A percentile compares a stretch with the other conserved stretches of the same genome.
These are phyloP conservation scores for Boletus reticulatus DNA, from an alignment of 768 basidiomycete species.

Conservation along the genomic window DNA sequence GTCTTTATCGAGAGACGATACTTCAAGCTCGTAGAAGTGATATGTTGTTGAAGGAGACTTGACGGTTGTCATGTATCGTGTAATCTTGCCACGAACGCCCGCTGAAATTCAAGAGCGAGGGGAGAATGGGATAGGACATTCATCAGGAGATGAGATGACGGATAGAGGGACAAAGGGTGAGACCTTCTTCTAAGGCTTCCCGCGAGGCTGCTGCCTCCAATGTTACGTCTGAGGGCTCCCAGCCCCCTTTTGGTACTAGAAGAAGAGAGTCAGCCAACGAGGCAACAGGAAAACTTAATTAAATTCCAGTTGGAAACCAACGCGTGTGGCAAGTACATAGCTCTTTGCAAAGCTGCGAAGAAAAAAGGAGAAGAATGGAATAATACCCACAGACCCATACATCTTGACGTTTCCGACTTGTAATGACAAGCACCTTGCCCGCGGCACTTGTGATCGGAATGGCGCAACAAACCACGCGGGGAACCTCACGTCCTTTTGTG, in stretches of 20 bases:
- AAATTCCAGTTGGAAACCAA: background rate
- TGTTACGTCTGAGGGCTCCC: constrained; percentile 77
- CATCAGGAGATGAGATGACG: constrained; percentile 73
- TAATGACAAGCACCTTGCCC: constrained; percentile 79
- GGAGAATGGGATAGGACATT: constrained; percentile 42
- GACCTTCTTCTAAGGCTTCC: constrained; percentile 97
- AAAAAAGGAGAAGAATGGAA: constrained; percentile 3
- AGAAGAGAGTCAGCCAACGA: constrained; percentile 5
- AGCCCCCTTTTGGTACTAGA: constrained; percentile 90
- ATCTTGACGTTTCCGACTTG: constrained; percentile 78
- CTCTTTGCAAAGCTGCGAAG: background rate
- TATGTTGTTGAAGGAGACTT: constrained; percentile 76
- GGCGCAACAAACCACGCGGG: constrained; percentile 88
- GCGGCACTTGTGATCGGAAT: constrained; percentile 76
- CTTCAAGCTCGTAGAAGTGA: constrained; percentile 90
- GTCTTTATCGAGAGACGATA: constrained; percentile 67
- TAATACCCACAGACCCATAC: constrained; percentile 83
- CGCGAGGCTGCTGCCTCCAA: constrained; percentile 86
- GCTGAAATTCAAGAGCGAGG: constrained; percentile 47
- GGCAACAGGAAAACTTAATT: background rate
- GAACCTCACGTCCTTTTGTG: constrained; percentile 75
- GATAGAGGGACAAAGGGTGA: constrained; percentile 76
- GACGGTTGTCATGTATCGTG: constrained; percentile 82
- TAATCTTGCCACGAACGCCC: constrained; percentile 84
- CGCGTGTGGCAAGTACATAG: background rate